Percentiles rank a stretch among this genome's conserved stretches.
These are phyloP conservation scores for Sungouiozyma intestinalis DNA, from an alignment of 805 yeast genomes.

Conservation along the genomic window DNA sequence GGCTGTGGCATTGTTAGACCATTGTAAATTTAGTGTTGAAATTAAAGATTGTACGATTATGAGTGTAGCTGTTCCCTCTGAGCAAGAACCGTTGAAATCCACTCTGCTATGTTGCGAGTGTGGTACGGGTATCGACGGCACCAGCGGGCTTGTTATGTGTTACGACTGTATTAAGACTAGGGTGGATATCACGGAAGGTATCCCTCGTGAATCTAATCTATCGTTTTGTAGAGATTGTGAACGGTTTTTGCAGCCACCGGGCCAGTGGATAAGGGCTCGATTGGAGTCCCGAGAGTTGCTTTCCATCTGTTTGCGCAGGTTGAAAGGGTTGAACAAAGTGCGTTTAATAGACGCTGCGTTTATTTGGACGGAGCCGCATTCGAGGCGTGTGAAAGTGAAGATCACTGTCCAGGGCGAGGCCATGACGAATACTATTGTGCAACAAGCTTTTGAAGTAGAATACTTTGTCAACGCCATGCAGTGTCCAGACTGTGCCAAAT, in stretches of 20 bases:
- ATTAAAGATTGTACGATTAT: not conserved
- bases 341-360: constrained; percentile 87
- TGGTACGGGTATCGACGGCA: constrained; percentile 97
- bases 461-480: constrained; percentile 93
- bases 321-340: constrained; percentile 79
- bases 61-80: not conserved
- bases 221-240: constrained; percentile 97
- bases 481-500: constrained; percentile 97
- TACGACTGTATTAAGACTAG: constrained; percentile 90
- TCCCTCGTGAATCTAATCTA: constrained; percentile 85
- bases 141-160: constrained; percentile 88
- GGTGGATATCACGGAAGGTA: constrained; percentile 87
- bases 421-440: constrained; percentile 78
- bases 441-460: constrained; percentile 91
- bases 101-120: constrained; percentile 96
- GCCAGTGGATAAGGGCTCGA: constrained; percentile 83
- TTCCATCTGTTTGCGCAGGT: constrained; percentile 77
- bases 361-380: constrained; percentile 99
- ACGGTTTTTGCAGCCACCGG: constrained; percentile 88
- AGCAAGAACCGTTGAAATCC: constrained; percentile 34
- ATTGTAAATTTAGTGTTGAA: too few species aligned
- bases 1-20: too few species aligned
- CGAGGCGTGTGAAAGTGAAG: constrained; percentile 84
- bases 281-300: constrained; percentile 86
- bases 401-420: constrained; percentile 96